phyloP scores from a whole-genome alignment of 164 flowering plant genomes.

The Saururus chinensis region DNA sequence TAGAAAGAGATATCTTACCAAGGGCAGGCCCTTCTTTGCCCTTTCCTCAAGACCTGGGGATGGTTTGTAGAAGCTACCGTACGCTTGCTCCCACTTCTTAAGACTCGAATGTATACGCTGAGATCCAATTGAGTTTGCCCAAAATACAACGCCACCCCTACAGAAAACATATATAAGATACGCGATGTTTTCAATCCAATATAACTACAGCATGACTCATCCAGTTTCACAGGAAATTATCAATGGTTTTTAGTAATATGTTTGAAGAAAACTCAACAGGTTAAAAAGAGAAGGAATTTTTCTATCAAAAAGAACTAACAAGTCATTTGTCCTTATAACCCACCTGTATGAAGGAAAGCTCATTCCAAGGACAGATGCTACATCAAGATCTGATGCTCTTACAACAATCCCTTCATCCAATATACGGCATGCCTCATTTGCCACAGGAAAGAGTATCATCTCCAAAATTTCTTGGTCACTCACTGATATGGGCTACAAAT shows the following conservation, averaged over 20 bases:
- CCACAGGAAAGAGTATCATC: slow-evolving; percentile 92
- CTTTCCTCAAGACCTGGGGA: slow-evolving; percentile 86
- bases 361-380: slow-evolving; percentile 93
- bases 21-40: slow-evolving; percentile 57
- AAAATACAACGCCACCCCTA: slow-evolving; percentile 90
- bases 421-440: slow-evolving; percentile 91
- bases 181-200: not conserved
- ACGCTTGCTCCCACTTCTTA: slow-evolving; percentile 61
- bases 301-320: no score
- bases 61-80: slow-evolving; percentile 72
- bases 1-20: slow-evolving; percentile 42
- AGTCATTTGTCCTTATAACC: no score
- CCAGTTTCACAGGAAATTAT: no score
- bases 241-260: no score
- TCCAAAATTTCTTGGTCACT: slow-evolving; percentile 78
- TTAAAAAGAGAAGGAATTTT: no score
- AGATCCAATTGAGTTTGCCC: slow-evolving; percentile 83
- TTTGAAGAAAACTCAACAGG: no score
- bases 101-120: slow-evolving; percentile 47
- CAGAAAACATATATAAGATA: slow-evolving; percentile 4
- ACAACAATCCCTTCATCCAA: slow-evolving; percentile 77
- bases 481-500: slow-evolving; percentile 60
- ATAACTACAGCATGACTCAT: no score
- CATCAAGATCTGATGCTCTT: slow-evolving; percentile 89
- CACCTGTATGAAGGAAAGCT: slow-evolving; percentile 91